Conservation (phyloP, 2,329 filamentous ascomycete species). For the Thermothelomyces thermophilus region DNA sequence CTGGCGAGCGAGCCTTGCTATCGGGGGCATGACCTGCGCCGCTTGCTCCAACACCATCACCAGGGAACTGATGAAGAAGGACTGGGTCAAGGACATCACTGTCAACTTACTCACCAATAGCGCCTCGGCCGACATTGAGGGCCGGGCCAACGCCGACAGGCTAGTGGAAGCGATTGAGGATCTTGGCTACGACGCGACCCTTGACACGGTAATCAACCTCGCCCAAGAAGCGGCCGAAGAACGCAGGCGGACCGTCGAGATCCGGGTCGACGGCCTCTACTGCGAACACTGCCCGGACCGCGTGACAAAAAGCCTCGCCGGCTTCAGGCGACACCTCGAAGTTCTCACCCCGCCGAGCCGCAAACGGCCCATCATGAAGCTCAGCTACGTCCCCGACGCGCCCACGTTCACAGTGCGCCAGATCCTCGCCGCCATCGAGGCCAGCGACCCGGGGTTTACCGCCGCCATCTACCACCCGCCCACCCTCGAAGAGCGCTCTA, state of each 20-base stretch:
- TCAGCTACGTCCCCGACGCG: constrained; percentile 63
- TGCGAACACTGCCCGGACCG: constrained; percentile 63
- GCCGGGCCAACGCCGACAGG: constrained; percentile 38
- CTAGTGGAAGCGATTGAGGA: constrained; percentile 52
- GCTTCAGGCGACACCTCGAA: constrained; percentile 45
- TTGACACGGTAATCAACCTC: constrained; percentile 45
- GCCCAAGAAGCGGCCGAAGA: constrained; percentile 25
- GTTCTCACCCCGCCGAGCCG: constrained; percentile 51
- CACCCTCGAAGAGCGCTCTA: constrained; percentile 75
- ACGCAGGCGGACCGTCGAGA: constrained; percentile 50
- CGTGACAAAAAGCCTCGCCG: constrained; percentile 47
- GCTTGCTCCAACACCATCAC: constrained; percentile 61
- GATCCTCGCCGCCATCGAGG: constrained; percentile 62
- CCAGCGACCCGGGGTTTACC: constrained; percentile 57
- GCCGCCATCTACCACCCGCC: constrained; percentile 71
- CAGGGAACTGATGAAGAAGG: constrained; percentile 48
- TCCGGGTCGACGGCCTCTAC: constrained; percentile 65
- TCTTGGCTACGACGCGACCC: constrained; percentile 58
- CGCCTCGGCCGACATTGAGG: constrained; percentile 52
- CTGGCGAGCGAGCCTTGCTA: constrained; percentile 51
- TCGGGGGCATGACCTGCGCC: constrained; percentile 69
- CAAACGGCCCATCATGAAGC: constrained; percentile 58
- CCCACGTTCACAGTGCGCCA: constrained; percentile 68
- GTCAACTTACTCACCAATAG: constrained; percentile 64
- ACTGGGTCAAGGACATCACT: constrained; percentile 51